Evolutionary conservation across 768 basidiomycete genomes (phyloP), one percentile per base, ranked within the genome.

Genomic region (Tricholoma terreum): DNA sequence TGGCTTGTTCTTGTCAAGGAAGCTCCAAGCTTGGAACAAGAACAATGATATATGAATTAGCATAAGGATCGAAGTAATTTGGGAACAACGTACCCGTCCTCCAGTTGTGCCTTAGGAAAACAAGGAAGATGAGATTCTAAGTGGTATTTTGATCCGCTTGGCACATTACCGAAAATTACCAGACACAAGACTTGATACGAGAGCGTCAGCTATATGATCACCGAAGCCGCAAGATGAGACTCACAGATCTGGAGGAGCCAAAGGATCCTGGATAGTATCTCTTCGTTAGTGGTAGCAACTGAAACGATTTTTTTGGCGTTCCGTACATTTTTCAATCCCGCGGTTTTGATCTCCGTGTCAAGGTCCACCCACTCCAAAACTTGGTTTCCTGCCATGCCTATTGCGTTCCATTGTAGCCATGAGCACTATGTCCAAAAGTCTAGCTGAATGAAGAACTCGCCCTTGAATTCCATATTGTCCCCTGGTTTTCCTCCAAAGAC

Each of bases 321-420:
- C n/a, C 76, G 58, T 60, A 78, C 80, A 38, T 70, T 73, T 69
- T 84, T 74, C 60, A 84, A 64, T 54, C 79, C 76, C 15, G 76
- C 79, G 2, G 84, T 84, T 73, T 84, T 84, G 59, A 85, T 79
- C 66, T 85, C 84, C 8, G 79, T 77, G 62, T 84, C 83, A 35
- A 86, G 68, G 62, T 84, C 83, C 10, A 67, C 61, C 83, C 84
- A 85, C 63, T 85, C 84, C 17, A 85, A 63, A 1, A 85, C 84
- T 65, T 85, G 84, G 62, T 84, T 84, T 1, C 84, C 84, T 4
- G 83, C 80, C 82, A 85, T 84, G 48, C 74, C 76, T 77, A 31
- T 2, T 43, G n/a, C 17, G 19, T n/a, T 33, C 19, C 14, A 42
- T n/a, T 34, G 27, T 14, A 21, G 19, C 11, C 5, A 22, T 22